These are phyloP conservation scores for Jatropha multifida DNA, from an alignment of 441 rosid genomes.

Conservation along the genomic window DNA sequence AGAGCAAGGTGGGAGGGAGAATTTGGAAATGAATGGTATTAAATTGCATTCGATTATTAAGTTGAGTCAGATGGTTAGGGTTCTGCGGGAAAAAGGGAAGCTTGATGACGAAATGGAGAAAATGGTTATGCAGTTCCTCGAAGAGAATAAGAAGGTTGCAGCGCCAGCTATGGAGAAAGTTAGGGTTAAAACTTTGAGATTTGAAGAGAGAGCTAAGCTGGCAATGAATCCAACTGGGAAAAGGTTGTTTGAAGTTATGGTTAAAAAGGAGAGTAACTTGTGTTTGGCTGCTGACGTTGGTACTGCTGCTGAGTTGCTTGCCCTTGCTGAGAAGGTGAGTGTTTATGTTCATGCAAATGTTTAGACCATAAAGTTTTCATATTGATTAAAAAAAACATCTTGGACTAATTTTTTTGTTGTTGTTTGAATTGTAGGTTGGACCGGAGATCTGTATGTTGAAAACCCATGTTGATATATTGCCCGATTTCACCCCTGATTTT, in stretches of 20 bases:
- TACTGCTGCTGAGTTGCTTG: conserved; percentile 81
- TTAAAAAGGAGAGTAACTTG: conserved; percentile 79
- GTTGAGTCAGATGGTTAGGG: conserved; percentile 81
- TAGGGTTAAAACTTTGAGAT: conserved; percentile 47
- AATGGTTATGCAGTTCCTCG: conserved; percentile 61
- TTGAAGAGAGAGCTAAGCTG: conserved; percentile 65
- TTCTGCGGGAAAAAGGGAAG: conserved; percentile 79
- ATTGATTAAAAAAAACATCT: background rate
- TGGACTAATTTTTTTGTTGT: conserved; percentile 14
- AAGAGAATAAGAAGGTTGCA: conserved; percentile 70
- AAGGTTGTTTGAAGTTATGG: conserved; percentile 77
- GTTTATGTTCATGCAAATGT: background rate
- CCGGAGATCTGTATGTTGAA: conserved; percentile 89
- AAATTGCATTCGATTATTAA: conserved; percentile 67
- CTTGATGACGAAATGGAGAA: conserved; percentile 61
- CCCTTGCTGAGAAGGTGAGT: conserved; percentile 74
- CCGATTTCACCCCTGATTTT: conserved; percentile 89
- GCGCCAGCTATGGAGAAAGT: conserved; percentile 49
- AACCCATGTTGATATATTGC: conserved; percentile 91
- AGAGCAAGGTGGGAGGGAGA: conserved; percentile 92
- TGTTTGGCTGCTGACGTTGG: conserved; percentile 94
- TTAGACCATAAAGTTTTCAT: background rate
- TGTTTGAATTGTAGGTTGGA: conserved; percentile 63
- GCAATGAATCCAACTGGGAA: conserved; percentile 75
- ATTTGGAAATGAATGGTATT: conserved; percentile 71